Conservation (phyloP, 2,329 filamentous ascomycete species). For the Pseudovirgaria hyperparasitica region DNA sequence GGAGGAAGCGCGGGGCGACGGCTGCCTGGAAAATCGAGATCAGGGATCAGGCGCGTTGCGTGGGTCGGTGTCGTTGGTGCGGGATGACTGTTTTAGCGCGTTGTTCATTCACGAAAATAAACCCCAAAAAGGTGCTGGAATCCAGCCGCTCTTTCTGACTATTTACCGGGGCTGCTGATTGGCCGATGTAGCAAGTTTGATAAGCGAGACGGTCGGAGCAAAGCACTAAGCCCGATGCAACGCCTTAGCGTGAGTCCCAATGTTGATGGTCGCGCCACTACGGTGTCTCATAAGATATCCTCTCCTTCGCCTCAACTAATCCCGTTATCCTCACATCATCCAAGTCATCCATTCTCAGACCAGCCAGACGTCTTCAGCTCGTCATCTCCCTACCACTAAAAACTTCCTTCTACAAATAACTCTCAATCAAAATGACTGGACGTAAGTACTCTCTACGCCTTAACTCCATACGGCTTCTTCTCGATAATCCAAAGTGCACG, state of each 20-base stretch:
- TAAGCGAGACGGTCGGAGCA: constrained; percentile 3
- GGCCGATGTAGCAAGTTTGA: constrained; percentile 4
- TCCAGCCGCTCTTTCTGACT: constrained; percentile 5
- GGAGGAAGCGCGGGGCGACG: constrained; percentile 17
- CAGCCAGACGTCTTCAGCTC: constrained; percentile 10
- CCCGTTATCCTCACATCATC: constrained; percentile 10
- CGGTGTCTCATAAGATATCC: constrained; percentile 19
- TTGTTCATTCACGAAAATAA: constrained; percentile 3
- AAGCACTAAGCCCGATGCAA: constrained; percentile 10
- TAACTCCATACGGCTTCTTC: constrained; percentile 2
- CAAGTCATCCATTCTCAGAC: constrained; percentile 10
- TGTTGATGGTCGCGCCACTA: constrained; percentile 18
- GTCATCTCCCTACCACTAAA: constrained; percentile 10
- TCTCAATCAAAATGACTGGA: constrained; percentile 37
- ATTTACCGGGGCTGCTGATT: constrained; percentile 3
- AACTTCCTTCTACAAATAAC: constrained; percentile 11
- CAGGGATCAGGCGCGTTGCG: constrained; percentile 19
- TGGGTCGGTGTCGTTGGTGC: constrained; percentile 3
- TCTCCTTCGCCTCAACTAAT: constrained; percentile 15
- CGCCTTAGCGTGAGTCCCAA: constrained; percentile 13
- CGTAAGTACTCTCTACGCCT: constrained; percentile 26
- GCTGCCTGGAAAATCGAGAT: too few relatives aligned
- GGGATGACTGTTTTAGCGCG: constrained; percentile 8
- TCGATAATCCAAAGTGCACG: constrained; percentile 5
- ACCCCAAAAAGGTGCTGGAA: constrained; percentile 8